Evolutionary conservation across 2,329 filamentous ascomycete genomes (phyloP).

Genomic region (Sporothrix protearum): DNA sequence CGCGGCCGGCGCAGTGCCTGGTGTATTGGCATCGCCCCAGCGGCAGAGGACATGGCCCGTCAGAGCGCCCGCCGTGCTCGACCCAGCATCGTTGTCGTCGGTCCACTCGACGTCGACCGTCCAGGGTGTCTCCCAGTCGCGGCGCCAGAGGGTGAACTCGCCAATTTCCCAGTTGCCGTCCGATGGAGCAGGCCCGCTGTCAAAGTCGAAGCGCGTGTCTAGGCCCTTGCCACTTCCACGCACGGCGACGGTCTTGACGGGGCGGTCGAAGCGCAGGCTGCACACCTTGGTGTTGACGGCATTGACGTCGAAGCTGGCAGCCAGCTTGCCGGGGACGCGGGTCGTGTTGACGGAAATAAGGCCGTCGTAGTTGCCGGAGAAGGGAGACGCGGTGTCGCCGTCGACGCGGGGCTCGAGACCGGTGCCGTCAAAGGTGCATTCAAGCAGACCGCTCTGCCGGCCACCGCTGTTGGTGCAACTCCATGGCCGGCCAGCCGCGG

Average conservation of each 20-base stretch:
- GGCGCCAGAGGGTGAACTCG: conserved; percentile 75
- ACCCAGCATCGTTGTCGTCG: conserved; percentile 30
- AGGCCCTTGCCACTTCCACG: conserved; percentile 52
- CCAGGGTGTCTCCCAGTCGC: conserved; percentile 75
- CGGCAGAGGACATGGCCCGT: conserved; percentile 70
- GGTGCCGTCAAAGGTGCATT: conserved; percentile 68
- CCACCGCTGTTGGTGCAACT: conserved; percentile 45
- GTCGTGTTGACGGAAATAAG: conserved; percentile 67
- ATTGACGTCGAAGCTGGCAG: conserved; percentile 61
- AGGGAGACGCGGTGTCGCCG: conserved; percentile 59
- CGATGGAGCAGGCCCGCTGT: conserved; percentile 43
- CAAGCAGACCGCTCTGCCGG: conserved; percentile 50
- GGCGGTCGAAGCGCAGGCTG: conserved; percentile 66
- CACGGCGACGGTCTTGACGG: conserved; percentile 63
- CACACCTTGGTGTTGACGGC: conserved; percentile 77
- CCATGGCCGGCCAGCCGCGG: conserved; percentile 59
- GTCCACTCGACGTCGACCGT: conserved; percentile 69
- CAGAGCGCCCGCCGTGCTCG: conserved; percentile 36
- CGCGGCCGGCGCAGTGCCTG: conserved; percentile 72
- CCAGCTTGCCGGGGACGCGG: conserved; percentile 33
- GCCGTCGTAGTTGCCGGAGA: conserved; percentile 46
- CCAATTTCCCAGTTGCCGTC: conserved; percentile 51
- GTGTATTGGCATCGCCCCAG: conserved; percentile 80
- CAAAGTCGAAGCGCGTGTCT: conserved; percentile 62
- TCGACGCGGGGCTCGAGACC: conserved; percentile 33